These are phyloP conservation scores for Blastomyces parvus DNA, from an alignment of 2,329 filamentous ascomycete genomes.

Conservation along the genomic window DNA sequence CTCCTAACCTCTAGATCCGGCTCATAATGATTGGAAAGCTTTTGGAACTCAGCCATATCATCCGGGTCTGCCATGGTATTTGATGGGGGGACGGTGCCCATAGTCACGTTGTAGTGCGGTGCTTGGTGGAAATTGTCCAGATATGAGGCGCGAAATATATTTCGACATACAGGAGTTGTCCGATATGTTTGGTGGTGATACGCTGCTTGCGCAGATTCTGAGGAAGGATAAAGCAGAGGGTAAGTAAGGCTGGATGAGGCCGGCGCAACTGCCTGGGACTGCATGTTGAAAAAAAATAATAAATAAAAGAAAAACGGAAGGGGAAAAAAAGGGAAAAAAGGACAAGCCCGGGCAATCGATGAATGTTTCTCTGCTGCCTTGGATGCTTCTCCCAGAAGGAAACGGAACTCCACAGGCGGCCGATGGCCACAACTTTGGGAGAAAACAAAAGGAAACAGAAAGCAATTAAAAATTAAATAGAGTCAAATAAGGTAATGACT, in stretches of 20 bases:
- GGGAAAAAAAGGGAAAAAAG: background rate
- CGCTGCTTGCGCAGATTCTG: constrained; percentile 25
- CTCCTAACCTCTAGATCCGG: constrained; percentile 46
- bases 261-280: background rate
- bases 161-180: background rate
- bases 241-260: constrained; percentile 15
- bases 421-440: background rate
- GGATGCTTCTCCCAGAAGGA: background rate
- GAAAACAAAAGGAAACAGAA: background rate
- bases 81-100: constrained; percentile 30
- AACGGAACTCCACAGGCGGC: background rate
- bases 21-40: constrained; percentile 52
- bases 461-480: background rate
- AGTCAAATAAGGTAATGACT: background rate
- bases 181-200: constrained; percentile 15
- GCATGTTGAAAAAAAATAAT: background rate
- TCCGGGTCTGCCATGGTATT: constrained; percentile 47
- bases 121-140: constrained; percentile 13
- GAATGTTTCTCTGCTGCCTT: background rate
- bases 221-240: constrained; percentile 26
- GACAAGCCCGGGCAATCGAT: background rate
- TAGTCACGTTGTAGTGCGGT: constrained; percentile 24
- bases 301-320: background rate
- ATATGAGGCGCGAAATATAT: background rate
- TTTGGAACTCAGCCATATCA: constrained; percentile 49